Evolutionary conservation across 345 rosid species (phyloP), one percentile per base, ranked within the genome.

Genomic region (Pistacia integerrima): DNA sequence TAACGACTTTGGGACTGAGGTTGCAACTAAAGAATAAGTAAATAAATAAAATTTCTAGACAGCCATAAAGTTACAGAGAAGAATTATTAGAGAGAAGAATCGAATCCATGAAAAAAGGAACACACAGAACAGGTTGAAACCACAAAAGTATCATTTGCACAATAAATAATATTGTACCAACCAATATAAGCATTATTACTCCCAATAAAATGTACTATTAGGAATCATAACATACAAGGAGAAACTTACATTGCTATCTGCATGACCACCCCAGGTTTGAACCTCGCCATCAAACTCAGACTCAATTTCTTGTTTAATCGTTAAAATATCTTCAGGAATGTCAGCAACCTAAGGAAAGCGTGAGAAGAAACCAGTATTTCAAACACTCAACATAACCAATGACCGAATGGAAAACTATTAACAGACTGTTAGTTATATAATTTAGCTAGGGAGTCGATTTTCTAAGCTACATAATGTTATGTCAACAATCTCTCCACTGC

Each of bases 271-370:
- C 97, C 92, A 88, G 78, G 74, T 89, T 74, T 87, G 88, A 72
- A 82, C 93, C 77, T 85, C 91, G 12, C 89, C 90, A 78, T 81
- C 83, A 67, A 92, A 80, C 79, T 92, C 94, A n/a, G 79, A 70
- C 11, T 88, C 90, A 82, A 87, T 76, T 84, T 94, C 94, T 75
- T 79, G 80, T 78, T 87, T 89, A 70, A 90, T 84, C 77, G 83
- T 88, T 75, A 89, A 74, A 79, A 94, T 87, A 67, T 88, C 92
- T 69, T 91, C 97, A 36, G 85, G 77, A 75, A 85, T 62, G 54
- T 82, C 85, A 79, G 74, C 59, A 55, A 74, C 84, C 90, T 89
- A 55, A 9, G 44, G 6, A 22, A 38, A 51, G 55, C 20, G 64
- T 35, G 18, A 79, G 69, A 55, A 59, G 44, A 82, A 25, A 44